phyloP scores from a whole-genome alignment of 192 early-diverging fungal species.

The Phlyctochytrium arcticum region DNA sequence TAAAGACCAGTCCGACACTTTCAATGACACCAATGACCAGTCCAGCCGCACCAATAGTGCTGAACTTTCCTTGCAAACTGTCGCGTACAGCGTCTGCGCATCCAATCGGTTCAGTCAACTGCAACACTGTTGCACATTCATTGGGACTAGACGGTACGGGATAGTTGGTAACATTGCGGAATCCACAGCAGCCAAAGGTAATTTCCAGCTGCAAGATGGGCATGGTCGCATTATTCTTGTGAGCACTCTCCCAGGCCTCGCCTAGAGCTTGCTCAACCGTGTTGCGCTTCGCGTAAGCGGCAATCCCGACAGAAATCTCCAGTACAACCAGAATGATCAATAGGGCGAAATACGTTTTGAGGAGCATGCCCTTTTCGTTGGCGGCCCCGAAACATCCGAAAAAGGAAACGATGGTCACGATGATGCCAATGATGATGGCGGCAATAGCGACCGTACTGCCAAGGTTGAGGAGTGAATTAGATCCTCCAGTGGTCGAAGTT shows the following conservation, averaged over 20 bases:
- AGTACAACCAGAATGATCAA: conserved; percentile 48
- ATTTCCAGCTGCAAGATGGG: conserved; percentile 15
- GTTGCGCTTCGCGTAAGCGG: conserved; percentile 48
- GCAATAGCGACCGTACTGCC: conserved; percentile 34
- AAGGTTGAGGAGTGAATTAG: conserved; percentile 37
- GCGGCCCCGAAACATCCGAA: conserved; percentile 58
- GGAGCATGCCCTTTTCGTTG: conserved; percentile 59
- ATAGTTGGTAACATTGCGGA: conserved; percentile 16
- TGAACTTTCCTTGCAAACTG: conserved; percentile 29
- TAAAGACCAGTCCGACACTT: conserved; percentile 45
- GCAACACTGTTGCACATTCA: conserved; percentile 1
- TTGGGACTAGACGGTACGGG: background rate
- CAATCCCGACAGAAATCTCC: conserved; percentile 47
- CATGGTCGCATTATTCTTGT: conserved; percentile 4
- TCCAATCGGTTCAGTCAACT: background rate
- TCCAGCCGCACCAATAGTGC: conserved; percentile 49
- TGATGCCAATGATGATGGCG: conserved; percentile 47
- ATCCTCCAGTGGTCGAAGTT: conserved; percentile 16
- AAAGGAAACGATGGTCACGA: conserved; percentile 51
- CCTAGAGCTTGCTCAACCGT: conserved; percentile 62
- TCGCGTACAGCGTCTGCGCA: conserved; percentile 29
- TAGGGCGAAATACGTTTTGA: conserved; percentile 57
- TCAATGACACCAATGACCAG: conserved; percentile 51
- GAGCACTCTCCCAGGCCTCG: conserved; percentile 70
- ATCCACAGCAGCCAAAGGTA: conserved; percentile 47